Base-by-base conservation (phyloP, 2,329 filamentous ascomycete species). In the Ophiostoma sp. region DNA sequence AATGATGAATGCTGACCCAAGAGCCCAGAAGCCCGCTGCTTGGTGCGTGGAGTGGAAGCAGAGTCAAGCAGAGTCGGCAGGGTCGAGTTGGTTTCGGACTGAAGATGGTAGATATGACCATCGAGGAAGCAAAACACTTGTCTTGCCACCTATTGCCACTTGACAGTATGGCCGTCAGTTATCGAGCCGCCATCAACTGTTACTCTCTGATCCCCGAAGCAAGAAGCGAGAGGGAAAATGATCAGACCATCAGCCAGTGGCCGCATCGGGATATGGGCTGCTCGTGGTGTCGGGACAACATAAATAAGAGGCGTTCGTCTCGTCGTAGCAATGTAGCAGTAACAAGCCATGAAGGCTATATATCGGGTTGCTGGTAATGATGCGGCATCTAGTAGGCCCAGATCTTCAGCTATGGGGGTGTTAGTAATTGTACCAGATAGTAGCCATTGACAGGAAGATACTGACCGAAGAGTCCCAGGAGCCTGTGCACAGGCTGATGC, bases 401-500 rank as follows among this genome's bases (percentile, higher is more conserved):
- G 79, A 94, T 89, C 87, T 93, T 94, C 80, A 94, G 89, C 91
- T 94, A 73, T 69, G 67, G 65, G 67, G 70, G 72, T 77, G 82
- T 77, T 81, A 78, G 74, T 73, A 13, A 57, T 57, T 13, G 39
- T 17, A 31, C 1, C 17, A 57, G 1, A 41, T 0, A 23, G 8
- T 27, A 64, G 27, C 15, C 15, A 23, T 64, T 5, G 4, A 15
- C 2, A 10, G 7, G 60, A 35, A 36, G 8, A 23, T 70, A 86
- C 93, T 83, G 87, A 98, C 95, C 85, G 97, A 87, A 77, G 95
- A 97, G 83, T 99, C 95, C 95, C 95, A 99, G 76, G 95, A 99
- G 80, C 95, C 95, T 78, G 95, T 99, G 87, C 95, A 98, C 83
- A 99, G 86, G 84, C 94, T 98, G 84, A 98, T 97, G 73, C 94